Conservation (phyloP, 768 basidiomycete genomes). For the Hericium alpestre region DNA sequence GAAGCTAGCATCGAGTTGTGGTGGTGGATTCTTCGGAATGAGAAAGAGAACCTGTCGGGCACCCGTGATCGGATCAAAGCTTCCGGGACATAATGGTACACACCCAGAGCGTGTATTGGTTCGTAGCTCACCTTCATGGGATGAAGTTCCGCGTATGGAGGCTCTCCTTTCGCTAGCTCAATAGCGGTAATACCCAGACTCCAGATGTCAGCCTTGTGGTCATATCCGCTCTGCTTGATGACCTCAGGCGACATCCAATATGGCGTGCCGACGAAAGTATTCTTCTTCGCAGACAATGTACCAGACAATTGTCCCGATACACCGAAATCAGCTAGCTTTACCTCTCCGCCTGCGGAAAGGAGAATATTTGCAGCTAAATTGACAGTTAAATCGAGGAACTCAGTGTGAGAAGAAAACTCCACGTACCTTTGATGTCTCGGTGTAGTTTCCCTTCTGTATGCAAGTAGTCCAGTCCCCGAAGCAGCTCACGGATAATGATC, state of each 20-base stretch:
- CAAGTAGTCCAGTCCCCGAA: constrained; percentile 89
- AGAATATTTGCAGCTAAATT: constrained; percentile 89
- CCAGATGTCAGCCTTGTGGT: constrained; percentile 99
- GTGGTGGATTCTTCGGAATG: constrained; percentile 96
- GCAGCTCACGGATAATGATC: constrained; percentile 86
- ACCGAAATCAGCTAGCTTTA: constrained; percentile 97
- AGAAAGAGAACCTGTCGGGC: constrained; percentile 77
- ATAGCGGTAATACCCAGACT: constrained; percentile 95
- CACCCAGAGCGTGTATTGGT: not conserved
- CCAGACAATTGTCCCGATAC: constrained; percentile 96
- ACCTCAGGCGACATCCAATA: constrained; percentile 99
- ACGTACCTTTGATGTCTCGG: constrained; percentile 93
- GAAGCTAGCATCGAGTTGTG: constrained; percentile 81
- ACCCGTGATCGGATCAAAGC: not conserved
- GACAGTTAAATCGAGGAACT: not conserved
- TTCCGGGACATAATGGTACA: not conserved
- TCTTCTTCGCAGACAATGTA: constrained; percentile 89
- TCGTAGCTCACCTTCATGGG: constrained; percentile 81
- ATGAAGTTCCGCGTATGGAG: constrained; percentile 95
- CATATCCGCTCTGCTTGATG: constrained; percentile 98
- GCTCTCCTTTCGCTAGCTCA: constrained; percentile 94
- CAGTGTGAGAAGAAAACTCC: not conserved
- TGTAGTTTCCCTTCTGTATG: constrained; percentile 95
- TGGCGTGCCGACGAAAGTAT: constrained; percentile 94
- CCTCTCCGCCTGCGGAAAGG: constrained; percentile 83